phyloP scores from a whole-genome alignment of 2,329 filamentous ascomycete genomes.

The Arachnopeziza araneosa region DNA sequence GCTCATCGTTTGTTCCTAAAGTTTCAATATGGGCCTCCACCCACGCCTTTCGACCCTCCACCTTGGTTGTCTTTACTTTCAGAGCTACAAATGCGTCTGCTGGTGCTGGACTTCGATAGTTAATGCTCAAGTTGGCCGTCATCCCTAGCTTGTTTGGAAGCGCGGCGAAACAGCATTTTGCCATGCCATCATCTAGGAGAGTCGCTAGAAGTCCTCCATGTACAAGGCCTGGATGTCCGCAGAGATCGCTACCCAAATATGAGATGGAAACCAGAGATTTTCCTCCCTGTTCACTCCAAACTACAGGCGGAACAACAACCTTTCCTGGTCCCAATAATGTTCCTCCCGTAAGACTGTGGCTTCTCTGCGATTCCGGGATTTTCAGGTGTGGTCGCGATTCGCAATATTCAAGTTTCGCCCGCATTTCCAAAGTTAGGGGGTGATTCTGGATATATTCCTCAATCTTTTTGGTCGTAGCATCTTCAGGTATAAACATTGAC shows the following conservation, averaged over 20 bases:
- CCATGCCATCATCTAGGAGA: conserved; percentile 83
- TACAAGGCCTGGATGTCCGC: conserved; percentile 84
- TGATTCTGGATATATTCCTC: conserved; percentile 71
- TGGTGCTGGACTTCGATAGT: conserved; percentile 76
- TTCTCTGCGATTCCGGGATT: conserved; percentile 64
- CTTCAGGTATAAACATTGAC: conserved; percentile 52
- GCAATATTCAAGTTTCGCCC: conserved; percentile 57
- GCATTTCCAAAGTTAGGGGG: conserved; percentile 65
- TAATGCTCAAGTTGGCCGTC: conserved; percentile 77
- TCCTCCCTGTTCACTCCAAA: conserved; percentile 67
- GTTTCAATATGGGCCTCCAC: conserved; percentile 84
- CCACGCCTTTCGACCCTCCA: conserved; percentile 92
- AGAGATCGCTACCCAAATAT: conserved; percentile 74
- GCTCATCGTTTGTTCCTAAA: conserved; percentile 57
- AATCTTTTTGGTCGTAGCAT: conserved; percentile 50
- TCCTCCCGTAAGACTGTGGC: conserved; percentile 75
- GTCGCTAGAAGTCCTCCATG: conserved; percentile 92
- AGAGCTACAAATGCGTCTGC: conserved; percentile 74
- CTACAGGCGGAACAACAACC: conserved; percentile 75
- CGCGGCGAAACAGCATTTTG: conserved; percentile 80
- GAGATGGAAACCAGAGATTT: conserved; percentile 66
- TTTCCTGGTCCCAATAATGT: conserved; percentile 69
- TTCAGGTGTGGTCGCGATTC: conserved; percentile 85
- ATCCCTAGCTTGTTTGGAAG: conserved; percentile 81
- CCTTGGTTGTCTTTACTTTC: conserved; percentile 71